Base-by-base conservation (phyloP, 139 green algal species). In the Nannochloris sp. region DNA sequence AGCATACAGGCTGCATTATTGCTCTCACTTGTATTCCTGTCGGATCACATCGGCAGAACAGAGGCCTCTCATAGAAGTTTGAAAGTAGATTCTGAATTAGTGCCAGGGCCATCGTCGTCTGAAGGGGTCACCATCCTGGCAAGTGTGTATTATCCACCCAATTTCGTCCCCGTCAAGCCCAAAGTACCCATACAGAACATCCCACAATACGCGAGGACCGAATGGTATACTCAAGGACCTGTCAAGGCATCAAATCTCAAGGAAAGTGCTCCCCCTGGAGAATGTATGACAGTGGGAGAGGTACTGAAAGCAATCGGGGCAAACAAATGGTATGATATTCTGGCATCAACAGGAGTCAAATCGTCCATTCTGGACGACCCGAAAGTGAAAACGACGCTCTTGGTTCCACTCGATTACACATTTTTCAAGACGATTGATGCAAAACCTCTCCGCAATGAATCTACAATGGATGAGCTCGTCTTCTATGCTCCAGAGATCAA, bases 251-350 rank as follows among this genome's bases (percentile, higher is more conserved):
- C 33, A 44, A 49, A 3, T 36, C 45, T 17, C 31, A 17, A 2
- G 13, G 25, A 6, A 31, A 23, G 6, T 28, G 37, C 8, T 29
- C 46, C 46, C 36, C 8, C 48, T 9, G 56, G 10, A 53, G 48
- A 66, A 44, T 77, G 70, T 59, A 40, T 26, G 3, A 66, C 70
- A 6, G 14, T 73, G 16, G 57, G 43, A 2, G 70, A 69, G 3
- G n/a, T 69, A 3, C 43, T 77, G n/a, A 59, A 37, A 5, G 20
- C 30, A 37, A 77, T 77, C 29, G 64, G 72, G 5, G 70, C 59
- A 6, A 28, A 43, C 3, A 55, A 51, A 43, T 77, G 65, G 65
- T 46, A 60, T 0, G 37, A 73, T 20, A 44, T 73, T 28, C 30
- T 72, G 60, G 61, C 26, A 66, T 6, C n/a, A 8, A 45, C 23